Percentiles rank a stretch among this genome's conserved stretches.
These are phyloP conservation scores for Hemerocallis citrina DNA, from an alignment of 106 monocot genomes.

Conservation along the genomic window DNA sequence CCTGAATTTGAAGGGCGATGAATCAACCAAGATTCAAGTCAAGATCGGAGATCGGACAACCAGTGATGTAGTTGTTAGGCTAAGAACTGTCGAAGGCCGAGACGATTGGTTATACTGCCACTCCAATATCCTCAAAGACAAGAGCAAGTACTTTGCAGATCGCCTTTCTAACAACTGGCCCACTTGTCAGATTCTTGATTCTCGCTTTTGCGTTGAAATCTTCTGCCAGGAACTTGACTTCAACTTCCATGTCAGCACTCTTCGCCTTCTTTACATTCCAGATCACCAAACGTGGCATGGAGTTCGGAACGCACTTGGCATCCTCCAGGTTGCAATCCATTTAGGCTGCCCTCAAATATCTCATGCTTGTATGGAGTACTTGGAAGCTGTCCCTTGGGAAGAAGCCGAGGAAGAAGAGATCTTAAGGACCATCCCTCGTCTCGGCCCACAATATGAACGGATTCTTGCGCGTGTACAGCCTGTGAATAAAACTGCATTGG, in stretches of 20 bases:
- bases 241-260: constrained; percentile 47
- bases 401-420: constrained; percentile 91
- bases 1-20: background rate
- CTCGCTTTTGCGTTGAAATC: constrained; percentile 73
- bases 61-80: constrained; percentile 76
- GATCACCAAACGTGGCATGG: constrained; percentile 43
- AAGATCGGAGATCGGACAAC: constrained; percentile 60
- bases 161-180: constrained; percentile 86
- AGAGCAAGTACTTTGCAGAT: constrained; percentile 80
- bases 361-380: constrained; percentile 43
- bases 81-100: constrained; percentile 66
- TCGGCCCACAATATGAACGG: constrained; percentile 39
- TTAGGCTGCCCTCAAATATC: constrained; percentile 56
- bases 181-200: constrained; percentile 83
- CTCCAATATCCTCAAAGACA: constrained; percentile 48
- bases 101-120: constrained; percentile 84
- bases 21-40: constrained; percentile 2
- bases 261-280: constrained; percentile 62
- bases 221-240: constrained; percentile 63
- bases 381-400: constrained; percentile 89
- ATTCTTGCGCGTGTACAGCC: constrained; percentile 70
- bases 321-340: constrained; percentile 58
- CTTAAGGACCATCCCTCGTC: constrained; percentile 39
- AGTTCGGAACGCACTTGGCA: constrained; percentile 69
- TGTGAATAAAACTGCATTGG: constrained; percentile 27